Evolutionary conservation across 73 alveolate species (phyloP), one percentile per base, ranked within the genome.

Genomic region (Paramecium sonneborni): DNA sequence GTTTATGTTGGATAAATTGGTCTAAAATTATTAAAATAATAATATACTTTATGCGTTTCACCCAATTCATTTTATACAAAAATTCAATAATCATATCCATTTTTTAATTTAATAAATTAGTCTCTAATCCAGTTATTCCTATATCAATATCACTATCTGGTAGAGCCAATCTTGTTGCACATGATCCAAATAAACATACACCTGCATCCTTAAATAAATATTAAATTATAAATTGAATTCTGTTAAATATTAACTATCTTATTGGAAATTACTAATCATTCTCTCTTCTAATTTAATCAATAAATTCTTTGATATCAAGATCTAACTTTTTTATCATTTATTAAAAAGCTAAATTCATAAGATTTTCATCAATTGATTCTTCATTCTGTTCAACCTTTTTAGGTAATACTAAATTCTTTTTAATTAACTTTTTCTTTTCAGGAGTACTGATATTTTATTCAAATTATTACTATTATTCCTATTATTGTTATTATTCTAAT

Each of bases 131-230:
- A 23, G 90, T 88, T n/a, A 88, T 88, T 11, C 94, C 94, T 6
- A 88, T 23, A 70, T 88, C 94, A 23, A 88, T 88, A 10, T 88
- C 94, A 69, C 94, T 88, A 24, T 76, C 69, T 8, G 89, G 89
- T 37, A 88, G 84, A 12, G 94, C 52, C 74, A 88, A 88, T 46
- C 94, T 88, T n/a, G 94, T 88, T 0, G 91, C 94, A 70, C 94
- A 88, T 1, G 94, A 88, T 56, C 94, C 94, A 70, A 88, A 88
- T 5, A 88, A 30, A 26, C 76, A 26, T 12, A 79, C 55, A 20
- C 46, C 30, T 1, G 76, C 26, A 20, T 41, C 90, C 8, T 32
- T 21, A 44, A 79, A 79, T 38, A 46, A 24, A 7, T n/a, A 18
- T 3, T 79, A 14, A 20, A 44, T 44, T 24, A 24, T 39, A 28